Conservation (phyloP, 2,329 filamentous ascomycete genomes). For the Chaetomium olivaceum region DNA sequence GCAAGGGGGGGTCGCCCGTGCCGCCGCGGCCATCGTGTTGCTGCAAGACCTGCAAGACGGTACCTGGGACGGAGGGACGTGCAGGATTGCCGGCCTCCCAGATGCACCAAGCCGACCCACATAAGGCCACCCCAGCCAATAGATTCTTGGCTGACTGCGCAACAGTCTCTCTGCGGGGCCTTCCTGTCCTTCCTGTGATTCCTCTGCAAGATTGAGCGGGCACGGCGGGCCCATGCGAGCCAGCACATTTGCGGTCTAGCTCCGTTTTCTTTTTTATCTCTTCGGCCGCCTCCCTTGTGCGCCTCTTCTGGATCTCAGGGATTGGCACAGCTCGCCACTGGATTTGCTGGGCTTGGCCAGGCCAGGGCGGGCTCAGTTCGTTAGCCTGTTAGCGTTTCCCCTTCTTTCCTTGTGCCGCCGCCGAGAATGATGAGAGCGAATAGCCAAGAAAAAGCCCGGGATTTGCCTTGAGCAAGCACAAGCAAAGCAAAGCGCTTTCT, state of each 20-base stretch:
- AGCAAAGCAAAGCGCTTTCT: neutral
- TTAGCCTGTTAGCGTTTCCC: neutral
- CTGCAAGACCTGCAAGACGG: neutral
- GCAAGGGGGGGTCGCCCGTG: slow-evolving; percentile 31
- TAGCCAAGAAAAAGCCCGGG: neutral
- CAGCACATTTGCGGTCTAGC: slow-evolving; percentile 19
- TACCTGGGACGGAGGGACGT: slow-evolving; percentile 5
- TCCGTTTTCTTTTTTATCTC: slow-evolving; percentile 11
- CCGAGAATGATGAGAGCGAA: neutral
- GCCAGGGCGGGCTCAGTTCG: neutral
- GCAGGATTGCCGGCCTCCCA: slow-evolving; percentile 8
- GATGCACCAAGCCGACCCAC: slow-evolving; percentile 22
- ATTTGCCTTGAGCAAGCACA: neutral
- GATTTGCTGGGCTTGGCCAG: neutral
- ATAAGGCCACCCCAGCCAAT: slow-evolving; percentile 14
- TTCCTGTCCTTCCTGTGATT: neutral
- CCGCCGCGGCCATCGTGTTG: slow-evolving; percentile 22
- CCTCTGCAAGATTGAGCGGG: slow-evolving; percentile 2
- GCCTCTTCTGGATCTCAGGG: neutral
- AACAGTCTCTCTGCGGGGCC: neutral
- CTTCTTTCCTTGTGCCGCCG: neutral
- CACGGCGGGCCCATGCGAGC: neutral
- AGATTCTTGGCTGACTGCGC: slow-evolving; percentile 18
- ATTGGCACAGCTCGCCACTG: slow-evolving; percentile 11
- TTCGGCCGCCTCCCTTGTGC: neutral